Evolutionary conservation across 495 filamentous ascomycete genomes (phyloP).

Genomic region (Physcia stellaris): DNA sequence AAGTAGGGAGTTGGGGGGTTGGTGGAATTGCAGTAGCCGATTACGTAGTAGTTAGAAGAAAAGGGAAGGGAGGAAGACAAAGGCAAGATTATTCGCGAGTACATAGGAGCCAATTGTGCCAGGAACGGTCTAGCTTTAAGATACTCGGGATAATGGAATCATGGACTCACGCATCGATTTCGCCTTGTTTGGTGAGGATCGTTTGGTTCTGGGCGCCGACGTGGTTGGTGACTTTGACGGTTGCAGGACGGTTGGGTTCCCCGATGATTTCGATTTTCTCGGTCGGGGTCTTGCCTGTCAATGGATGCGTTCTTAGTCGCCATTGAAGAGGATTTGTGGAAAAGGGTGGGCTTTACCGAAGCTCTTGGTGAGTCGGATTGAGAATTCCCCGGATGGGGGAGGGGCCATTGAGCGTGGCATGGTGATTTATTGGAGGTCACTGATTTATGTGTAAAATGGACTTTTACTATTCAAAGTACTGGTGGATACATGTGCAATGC

Average conservation of each 20-base stretch:
- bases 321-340: background rate
- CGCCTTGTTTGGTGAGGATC: conserved; percentile 4
- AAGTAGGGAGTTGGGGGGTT: too few species aligned
- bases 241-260: conserved; percentile 9
- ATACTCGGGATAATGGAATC: too few species aligned
- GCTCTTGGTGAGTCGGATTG: conserved; percentile 6
- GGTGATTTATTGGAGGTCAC: too few species aligned
- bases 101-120: too few species aligned
- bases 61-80: too few species aligned
- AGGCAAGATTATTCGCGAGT: too few species aligned
- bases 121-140: too few species aligned
- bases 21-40: too few species aligned
- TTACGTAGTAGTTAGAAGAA: too few species aligned
- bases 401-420: conserved; percentile 13
- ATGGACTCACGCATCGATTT: conserved; percentile 5
- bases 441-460: too few species aligned
- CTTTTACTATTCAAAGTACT: too few species aligned
- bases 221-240: conserved; percentile 6
- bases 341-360: background rate
- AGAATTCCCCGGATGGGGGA: conserved; percentile 11
- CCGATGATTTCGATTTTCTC: conserved; percentile 11
- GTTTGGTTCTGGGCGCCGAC: conserved; percentile 6
- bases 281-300: conserved; percentile 1
- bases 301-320: background rate
- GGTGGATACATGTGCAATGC: too few species aligned